phyloP scores from a whole-genome alignment of 208 protist species.

The Crithidia sp. region DNA sequence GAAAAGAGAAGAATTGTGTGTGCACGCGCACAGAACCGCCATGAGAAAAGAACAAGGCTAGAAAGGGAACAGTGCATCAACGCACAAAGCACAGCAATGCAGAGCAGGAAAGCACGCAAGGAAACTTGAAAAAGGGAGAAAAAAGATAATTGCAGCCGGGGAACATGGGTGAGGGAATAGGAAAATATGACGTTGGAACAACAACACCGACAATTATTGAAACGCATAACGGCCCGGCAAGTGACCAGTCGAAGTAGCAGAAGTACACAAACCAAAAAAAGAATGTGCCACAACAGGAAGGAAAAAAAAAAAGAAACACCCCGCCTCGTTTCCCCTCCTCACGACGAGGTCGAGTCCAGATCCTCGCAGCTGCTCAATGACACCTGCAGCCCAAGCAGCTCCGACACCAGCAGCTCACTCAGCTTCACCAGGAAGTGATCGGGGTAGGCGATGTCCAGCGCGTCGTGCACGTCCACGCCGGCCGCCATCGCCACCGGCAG shows the following conservation, averaged over 20 bases:
- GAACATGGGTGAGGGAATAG: too few species aligned
- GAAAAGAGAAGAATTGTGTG: too few species aligned
- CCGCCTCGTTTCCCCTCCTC: neutral
- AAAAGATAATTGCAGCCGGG: constrained; percentile 8
- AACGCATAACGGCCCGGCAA: neutral
- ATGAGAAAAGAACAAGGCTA: too few species aligned
- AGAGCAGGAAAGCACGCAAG: too few species aligned
- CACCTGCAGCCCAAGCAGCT: constrained; percentile 63
- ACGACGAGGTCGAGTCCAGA: constrained; percentile 42
- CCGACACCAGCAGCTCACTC: constrained; percentile 58
- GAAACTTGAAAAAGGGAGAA: constrained; percentile 26
- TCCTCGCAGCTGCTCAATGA: constrained; percentile 83
- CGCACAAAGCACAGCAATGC: too few species aligned
- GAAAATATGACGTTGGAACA: too few species aligned
- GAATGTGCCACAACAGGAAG: neutral
- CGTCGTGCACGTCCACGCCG: constrained; percentile 23
- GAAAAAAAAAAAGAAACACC: neutral
- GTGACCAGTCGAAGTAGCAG: neutral
- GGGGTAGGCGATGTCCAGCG: constrained; percentile 50
- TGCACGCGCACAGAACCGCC: too few species aligned
- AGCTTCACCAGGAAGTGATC: constrained; percentile 70
- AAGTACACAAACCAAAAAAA: constrained; percentile 15
- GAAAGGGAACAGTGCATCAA: too few species aligned
- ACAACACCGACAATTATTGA: constrained; percentile 14
- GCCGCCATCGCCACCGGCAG: constrained; percentile 15